These are phyloP conservation scores for Dactylorhiza incarnata DNA, from an alignment of 106 monocot genomes.

Conservation along the genomic window DNA sequence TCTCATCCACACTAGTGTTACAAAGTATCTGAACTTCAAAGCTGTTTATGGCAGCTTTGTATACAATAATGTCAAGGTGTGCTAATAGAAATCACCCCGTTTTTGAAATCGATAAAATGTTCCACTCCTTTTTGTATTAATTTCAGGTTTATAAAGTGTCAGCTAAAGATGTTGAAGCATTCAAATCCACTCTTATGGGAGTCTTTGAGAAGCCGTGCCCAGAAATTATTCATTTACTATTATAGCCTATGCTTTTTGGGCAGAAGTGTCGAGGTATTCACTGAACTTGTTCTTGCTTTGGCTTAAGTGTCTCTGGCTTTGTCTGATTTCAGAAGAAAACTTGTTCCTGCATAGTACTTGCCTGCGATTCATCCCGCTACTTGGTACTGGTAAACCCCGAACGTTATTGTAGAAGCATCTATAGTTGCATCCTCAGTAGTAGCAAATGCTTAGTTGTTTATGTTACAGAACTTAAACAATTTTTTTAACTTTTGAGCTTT, in stretches of 20 bases:
- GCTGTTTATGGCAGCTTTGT: slow-evolving; percentile 97
- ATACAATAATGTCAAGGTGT: slow-evolving; percentile 85
- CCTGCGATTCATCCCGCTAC: no score
- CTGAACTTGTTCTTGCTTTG: no score
- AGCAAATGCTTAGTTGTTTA: not conserved
- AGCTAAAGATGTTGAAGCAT: slow-evolving; percentile 74
- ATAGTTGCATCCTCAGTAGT: not conserved
- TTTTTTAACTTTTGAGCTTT: slow-evolving; percentile 2
- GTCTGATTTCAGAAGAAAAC: no score
- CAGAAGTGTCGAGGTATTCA: no score
- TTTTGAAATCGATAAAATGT: not conserved
- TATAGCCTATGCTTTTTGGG: no score
- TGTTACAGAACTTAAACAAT: not conserved
- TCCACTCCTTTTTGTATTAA: not conserved
- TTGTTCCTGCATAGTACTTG: no score
- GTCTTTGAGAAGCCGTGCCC: slow-evolving; percentile 70
- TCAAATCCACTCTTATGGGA: slow-evolving; percentile 80
- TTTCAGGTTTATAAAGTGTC: slow-evolving; percentile 75
- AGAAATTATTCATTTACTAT: slow-evolving; percentile 87
- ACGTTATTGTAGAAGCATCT: no score
- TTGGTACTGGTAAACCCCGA: no score
- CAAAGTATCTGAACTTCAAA: slow-evolving; percentile 87
- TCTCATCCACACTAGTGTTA: slow-evolving; percentile 83
- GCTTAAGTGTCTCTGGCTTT: no score
- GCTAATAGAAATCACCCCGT: not conserved